Conservation (phyloP, 352 stramenopile genomes). For the Pythium myriotylum region DNA sequence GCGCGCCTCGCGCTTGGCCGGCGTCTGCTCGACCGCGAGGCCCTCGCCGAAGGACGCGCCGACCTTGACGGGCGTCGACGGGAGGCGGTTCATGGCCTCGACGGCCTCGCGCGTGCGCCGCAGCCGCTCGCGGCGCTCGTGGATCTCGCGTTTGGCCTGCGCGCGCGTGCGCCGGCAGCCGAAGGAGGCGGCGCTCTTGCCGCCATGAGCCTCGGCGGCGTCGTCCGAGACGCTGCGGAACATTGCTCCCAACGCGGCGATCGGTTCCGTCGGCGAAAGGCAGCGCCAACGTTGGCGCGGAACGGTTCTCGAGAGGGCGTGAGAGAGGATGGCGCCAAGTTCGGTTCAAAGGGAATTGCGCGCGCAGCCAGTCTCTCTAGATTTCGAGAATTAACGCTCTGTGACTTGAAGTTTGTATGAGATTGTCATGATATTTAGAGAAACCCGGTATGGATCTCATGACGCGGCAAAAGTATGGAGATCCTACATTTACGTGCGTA, state of each 20-base stretch:
- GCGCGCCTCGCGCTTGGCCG: constrained; percentile 39
- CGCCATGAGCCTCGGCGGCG: constrained; percentile 11
- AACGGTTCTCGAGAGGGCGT: constrained; percentile 1
- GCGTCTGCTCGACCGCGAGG: constrained; percentile 45
- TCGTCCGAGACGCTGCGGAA: constrained; percentile 26
- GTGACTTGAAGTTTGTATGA: neutral
- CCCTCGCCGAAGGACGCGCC: constrained; percentile 36
- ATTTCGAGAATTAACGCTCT: neutral
- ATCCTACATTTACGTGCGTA: too few species aligned
- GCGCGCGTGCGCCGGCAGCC: constrained; percentile 36
- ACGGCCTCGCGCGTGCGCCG: constrained; percentile 35
- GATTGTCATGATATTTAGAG: neutral
- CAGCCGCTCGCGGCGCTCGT: constrained; percentile 30
- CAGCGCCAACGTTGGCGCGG: too few species aligned
- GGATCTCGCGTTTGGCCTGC: constrained; percentile 30
- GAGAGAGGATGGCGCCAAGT: constrained; percentile 13
- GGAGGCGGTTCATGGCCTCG: constrained; percentile 21
- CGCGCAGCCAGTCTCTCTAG: neutral
- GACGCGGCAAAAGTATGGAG: too few species aligned
- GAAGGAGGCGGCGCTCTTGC: neutral
- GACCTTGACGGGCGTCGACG: constrained; percentile 18
- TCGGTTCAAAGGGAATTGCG: constrained; percentile 13
- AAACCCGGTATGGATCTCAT: neutral
- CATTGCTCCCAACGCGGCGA: constrained; percentile 1
- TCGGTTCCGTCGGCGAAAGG: too few species aligned